Base-by-base conservation (phyloP, 805 yeast species). In the Candida montana region DNA sequence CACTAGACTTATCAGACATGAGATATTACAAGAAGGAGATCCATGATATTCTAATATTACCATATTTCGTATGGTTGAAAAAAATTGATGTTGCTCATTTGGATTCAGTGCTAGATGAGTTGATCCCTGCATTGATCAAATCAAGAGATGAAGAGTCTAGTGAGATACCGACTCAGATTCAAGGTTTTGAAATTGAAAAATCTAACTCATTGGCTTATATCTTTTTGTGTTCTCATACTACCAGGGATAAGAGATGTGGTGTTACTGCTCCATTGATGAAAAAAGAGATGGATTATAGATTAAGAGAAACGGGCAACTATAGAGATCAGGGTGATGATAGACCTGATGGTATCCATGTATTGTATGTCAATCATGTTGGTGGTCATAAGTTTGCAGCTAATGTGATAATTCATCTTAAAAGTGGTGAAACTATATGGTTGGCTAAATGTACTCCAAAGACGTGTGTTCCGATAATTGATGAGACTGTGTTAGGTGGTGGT, bases 381-480 rank as follows among this genome's bases (percentile, higher is more conserved):
- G 98, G 98, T 5, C 99, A 91, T 64, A 93, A 93, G 61, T 93
- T 70, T 62, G 88, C 93, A 1, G 97, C 97, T 2, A 91, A 91
- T 59, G 84, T 87, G 3, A 71, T 88, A 39, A 75, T 91, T 13
- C 89, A 88, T 57, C 64, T 79, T 49, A 79, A 73, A 48, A 54
- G 75, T 10, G 95, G 93, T 6, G 84, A 85, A 50, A 79, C 81
- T 44, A 75, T 89, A 23, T 89, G 97, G 97, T 67, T 87, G 57
- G 99, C 95, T 1, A 72, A 91, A 46, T 82, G 95, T 41, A 71
- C 76, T 3, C 98, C 98, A 4, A 69, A 71, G 39, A 85, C 87
- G 53, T 84, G 82, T 19, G 71, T 73, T 42, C 81, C 84, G 2
- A 78, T 91, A 10, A 73, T 87, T 8, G 85, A 87, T 40, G 84